phyloP scores from a whole-genome alignment of 495 filamentous ascomycete genomes.

The Podospora tetraspora region DNA sequence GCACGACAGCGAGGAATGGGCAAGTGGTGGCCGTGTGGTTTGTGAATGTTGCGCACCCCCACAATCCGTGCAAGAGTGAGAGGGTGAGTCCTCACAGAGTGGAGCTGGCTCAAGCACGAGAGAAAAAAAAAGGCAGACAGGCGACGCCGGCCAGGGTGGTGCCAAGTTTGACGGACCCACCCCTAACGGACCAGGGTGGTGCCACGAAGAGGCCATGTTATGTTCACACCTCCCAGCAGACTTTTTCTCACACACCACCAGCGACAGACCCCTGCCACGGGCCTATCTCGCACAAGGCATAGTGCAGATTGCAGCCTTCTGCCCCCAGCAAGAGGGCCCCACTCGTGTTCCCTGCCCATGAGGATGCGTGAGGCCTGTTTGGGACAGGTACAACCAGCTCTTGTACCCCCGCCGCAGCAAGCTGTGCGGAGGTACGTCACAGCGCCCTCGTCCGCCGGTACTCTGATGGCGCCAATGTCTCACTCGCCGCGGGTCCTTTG shows the following conservation, averaged over 20 bases:
- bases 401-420: slow-evolving; percentile 13
- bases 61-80: background rate
- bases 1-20: background rate
- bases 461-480: slow-evolving; percentile 28
- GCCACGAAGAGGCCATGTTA: slow-evolving; percentile 33
- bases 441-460: slow-evolving; percentile 15
- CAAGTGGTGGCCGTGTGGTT: slow-evolving; percentile 2
- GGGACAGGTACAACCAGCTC: slow-evolving; percentile 12
- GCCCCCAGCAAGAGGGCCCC: slow-evolving; percentile 23
- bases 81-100: slow-evolving; percentile 5
- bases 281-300: slow-evolving; percentile 25
- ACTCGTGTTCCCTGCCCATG: slow-evolving; percentile 18
- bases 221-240: slow-evolving; percentile 22
- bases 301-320: slow-evolving; percentile 31
- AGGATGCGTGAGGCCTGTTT: slow-evolving; percentile 11
- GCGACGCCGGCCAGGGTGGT: slow-evolving; percentile 19
- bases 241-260: slow-evolving; percentile 25
- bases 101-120: slow-evolving; percentile 2
- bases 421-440: slow-evolving; percentile 20
- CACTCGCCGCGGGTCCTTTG: slow-evolving; percentile 30
- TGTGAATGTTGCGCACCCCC: slow-evolving; percentile 12
- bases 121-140: slow-evolving; percentile 7
- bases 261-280: slow-evolving; percentile 19
- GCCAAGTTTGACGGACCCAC: slow-evolving; percentile 21
- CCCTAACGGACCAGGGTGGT: slow-evolving; percentile 30